Evolutionary conservation across 1,284 basidiomycete species (phyloP).

Genomic region (Rhodotorula mucilaginosa): DNA sequence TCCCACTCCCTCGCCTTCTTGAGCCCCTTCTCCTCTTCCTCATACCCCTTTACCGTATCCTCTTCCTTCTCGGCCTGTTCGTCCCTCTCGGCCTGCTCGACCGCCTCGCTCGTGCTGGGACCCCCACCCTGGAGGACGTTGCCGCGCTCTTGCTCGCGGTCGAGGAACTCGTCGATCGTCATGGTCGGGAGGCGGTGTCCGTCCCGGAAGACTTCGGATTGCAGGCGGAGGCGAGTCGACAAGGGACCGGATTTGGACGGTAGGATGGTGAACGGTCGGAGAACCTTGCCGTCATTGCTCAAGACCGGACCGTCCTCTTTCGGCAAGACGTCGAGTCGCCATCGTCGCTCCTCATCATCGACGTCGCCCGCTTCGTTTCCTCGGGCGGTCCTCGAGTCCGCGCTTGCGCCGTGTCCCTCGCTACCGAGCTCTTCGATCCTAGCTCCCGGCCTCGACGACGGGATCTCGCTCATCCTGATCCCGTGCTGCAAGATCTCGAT

Average conservation of each 20-base stretch:
- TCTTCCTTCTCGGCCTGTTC: constrained; percentile 39
- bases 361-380: not conserved
- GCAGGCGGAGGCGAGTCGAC: constrained; percentile 61
- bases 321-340: constrained; percentile 66
- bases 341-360: constrained; percentile 54
- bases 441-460: constrained; percentile 10
- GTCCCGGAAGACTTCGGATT: constrained; percentile 78
- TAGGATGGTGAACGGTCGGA: constrained; percentile 87
- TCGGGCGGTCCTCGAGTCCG: not conserved
- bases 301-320: constrained; percentile 62
- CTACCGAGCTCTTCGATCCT: not conserved
- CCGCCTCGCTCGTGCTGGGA: constrained; percentile 36
- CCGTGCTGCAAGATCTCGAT: constrained; percentile 65
- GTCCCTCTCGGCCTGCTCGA: constrained; percentile 37
- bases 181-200: constrained; percentile 89
- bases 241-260: constrained; percentile 58
- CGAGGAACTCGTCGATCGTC: constrained; percentile 92
- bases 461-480: constrained; percentile 45
- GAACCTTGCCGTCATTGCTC: constrained; percentile 65
- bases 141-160: constrained; percentile 63
- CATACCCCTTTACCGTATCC: constrained; percentile 38
- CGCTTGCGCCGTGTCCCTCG: not conserved
- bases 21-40: constrained; percentile 32
- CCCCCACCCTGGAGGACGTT: constrained; percentile 45
- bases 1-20: constrained; percentile 41